These are phyloP conservation scores for Zizania latifolia DNA, from an alignment of 176 grass and related monocot species.

Conservation along the genomic window DNA sequence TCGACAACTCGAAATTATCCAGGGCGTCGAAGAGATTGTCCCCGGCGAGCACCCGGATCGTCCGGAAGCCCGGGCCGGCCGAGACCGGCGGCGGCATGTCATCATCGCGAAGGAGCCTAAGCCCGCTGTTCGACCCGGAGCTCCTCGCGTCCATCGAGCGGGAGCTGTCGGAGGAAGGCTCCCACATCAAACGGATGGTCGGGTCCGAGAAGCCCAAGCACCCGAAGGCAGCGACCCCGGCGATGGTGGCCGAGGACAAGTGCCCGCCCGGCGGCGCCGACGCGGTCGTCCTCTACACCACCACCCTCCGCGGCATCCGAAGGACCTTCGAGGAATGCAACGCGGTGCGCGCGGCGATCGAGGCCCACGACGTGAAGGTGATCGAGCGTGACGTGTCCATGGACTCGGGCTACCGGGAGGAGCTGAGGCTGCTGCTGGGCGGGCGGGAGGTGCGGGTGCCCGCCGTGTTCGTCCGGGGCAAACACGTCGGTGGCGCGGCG, in stretches of 20 bases:
- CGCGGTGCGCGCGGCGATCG: conserved; percentile 60
- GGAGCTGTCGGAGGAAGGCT: conserved; percentile 68
- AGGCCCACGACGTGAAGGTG: conserved; percentile 65
- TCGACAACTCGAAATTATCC: conserved; percentile 69
- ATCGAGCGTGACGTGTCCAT: conserved; percentile 98
- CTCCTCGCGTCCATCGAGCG: conserved; percentile 78
- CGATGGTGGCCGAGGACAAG: conserved; percentile 47
- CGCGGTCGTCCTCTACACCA: conserved; percentile 80
- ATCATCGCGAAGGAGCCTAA: conserved; percentile 74
- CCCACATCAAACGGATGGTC: conserved; percentile 67
- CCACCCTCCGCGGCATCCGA: conserved; percentile 73
- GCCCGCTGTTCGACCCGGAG: conserved; percentile 90
- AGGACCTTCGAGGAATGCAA: conserved; percentile 94
- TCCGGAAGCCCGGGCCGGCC: conserved; percentile 31
- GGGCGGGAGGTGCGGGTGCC: conserved; percentile 64
- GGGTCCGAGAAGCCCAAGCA: conserved; percentile 43
- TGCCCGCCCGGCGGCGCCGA: conserved; percentile 66
- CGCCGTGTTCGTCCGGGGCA: conserved; percentile 65
- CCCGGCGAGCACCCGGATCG: conserved; percentile 44
- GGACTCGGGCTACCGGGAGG: conserved; percentile 95
- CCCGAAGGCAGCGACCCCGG: conserved; percentile 40
- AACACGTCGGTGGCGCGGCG: conserved; percentile 59
- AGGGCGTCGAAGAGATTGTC: conserved; percentile 52
- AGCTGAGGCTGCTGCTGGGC: conserved; percentile 69
- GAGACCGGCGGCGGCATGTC: conserved; percentile 34